Conservation (phyloP, 306 rosid genomes). For the Hippophae rhamnoides region DNA sequence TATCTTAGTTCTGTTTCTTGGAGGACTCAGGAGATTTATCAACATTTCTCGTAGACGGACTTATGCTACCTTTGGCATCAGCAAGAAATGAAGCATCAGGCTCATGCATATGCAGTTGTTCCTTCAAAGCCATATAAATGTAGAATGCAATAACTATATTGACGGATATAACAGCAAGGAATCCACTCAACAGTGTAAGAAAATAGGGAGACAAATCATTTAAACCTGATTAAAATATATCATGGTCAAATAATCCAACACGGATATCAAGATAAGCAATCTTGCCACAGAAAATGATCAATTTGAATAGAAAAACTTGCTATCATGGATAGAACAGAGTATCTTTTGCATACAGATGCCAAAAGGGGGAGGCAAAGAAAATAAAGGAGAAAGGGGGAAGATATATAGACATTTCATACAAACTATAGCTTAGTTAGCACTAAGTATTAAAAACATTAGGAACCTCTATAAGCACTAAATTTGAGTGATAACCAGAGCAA, state of each 20-base stretch:
- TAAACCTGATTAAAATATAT: conserved; percentile 37
- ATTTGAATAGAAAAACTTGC: background rate
- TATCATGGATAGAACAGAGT: background rate
- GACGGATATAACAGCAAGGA: conserved; percentile 82
- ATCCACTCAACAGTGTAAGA: conserved; percentile 69
- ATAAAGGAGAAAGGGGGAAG: no score
- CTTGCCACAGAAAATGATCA: background rate
- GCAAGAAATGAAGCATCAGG: conserved; percentile 75
- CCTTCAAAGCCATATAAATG: conserved; percentile 78
- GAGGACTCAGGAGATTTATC: conserved; percentile 34
- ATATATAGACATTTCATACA: no score
- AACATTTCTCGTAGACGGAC: conserved; percentile 26
- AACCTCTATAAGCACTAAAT: no score
- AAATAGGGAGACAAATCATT: conserved; percentile 57
- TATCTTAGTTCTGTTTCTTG: conserved; percentile 57
- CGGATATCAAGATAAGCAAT: background rate
- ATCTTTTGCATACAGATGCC: background rate
- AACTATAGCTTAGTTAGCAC: no score
- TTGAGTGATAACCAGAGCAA: no score
- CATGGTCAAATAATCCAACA: conserved; percentile 1
- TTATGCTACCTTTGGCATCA: conserved; percentile 75
- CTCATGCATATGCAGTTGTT: conserved; percentile 63
- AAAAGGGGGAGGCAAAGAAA: no score
- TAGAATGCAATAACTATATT: conserved; percentile 71
- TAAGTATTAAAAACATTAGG: no score